These are phyloP conservation scores for Cytidiella melzeri DNA, from an alignment of 768 basidiomycete genomes.

Conservation along the genomic window DNA sequence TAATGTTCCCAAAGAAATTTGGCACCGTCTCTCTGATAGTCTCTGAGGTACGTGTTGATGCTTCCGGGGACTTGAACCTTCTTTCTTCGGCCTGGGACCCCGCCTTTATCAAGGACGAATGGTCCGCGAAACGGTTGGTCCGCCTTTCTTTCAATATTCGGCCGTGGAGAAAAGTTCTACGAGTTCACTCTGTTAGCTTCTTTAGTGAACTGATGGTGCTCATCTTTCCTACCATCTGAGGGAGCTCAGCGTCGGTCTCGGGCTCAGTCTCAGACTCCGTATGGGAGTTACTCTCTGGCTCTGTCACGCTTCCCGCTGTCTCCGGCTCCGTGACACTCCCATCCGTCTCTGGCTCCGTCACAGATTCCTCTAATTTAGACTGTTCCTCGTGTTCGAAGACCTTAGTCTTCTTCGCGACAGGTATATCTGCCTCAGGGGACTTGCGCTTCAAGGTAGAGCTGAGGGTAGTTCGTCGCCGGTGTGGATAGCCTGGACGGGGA, in stretches of 20 bases:
- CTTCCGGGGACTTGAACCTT: constrained; percentile 52
- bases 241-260: constrained; percentile 20
- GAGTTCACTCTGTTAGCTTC: background rate
- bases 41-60: constrained; percentile 83
- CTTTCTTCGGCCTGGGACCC: constrained; percentile 13
- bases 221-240: background rate
- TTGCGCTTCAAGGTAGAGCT: background rate
- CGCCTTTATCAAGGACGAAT: constrained; percentile 41
- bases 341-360: background rate
- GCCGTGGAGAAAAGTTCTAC: constrained; percentile 36
- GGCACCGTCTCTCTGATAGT: constrained; percentile 87
- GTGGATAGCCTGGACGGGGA: background rate
- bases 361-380: background rate
- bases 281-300: background rate
- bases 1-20: constrained; percentile 77
- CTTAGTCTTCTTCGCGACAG: background rate
- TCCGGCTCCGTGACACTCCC: background rate
- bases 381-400: background rate
- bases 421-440: background rate
- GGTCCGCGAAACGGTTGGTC: constrained; percentile 39
- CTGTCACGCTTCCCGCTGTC: background rate
- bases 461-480: background rate
- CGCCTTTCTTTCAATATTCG: constrained; percentile 44
- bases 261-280: constrained; percentile 33
- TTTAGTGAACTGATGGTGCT: background rate